Conservation (phyloP, 805 yeast species). For the Teunomyces tritomae region DNA sequence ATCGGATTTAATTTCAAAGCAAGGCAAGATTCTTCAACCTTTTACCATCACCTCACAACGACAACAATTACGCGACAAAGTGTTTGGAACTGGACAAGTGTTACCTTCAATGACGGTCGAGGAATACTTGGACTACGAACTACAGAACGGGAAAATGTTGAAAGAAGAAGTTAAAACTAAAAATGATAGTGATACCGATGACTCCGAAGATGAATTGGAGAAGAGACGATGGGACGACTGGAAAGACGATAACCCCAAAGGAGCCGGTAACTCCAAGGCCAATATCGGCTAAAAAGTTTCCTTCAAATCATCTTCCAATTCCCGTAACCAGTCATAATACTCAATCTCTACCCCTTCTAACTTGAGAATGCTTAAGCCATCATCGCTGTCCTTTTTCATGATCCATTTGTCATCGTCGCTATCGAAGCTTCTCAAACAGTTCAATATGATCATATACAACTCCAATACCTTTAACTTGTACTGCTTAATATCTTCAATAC, state of each 20-base stretch:
- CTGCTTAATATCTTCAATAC: constrained; percentile 25
- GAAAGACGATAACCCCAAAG: constrained; percentile 78
- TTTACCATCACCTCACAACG: constrained; percentile 65
- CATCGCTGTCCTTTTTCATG: constrained; percentile 17
- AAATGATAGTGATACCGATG: constrained; percentile 40
- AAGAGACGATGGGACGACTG: constrained; percentile 93
- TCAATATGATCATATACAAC: constrained; percentile 40
- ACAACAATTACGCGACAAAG: constrained; percentile 59
- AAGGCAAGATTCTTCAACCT: constrained; percentile 81
- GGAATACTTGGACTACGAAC: constrained; percentile 83
- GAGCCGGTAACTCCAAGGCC: constrained; percentile 79
- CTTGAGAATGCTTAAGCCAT: constrained; percentile 18
- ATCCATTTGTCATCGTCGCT: constrained; percentile 39
- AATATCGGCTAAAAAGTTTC: constrained; percentile 31
- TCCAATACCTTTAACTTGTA: constrained; percentile 40
- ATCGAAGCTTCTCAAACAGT: constrained; percentile 34
- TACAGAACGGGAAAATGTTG: constrained; percentile 78
- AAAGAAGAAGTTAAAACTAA: constrained; percentile 41
- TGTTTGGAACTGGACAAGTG: constrained; percentile 87
- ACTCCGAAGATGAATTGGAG: constrained; percentile 67
- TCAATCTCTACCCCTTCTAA: constrained; percentile 31
- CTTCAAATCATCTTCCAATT: constrained; percentile 25
- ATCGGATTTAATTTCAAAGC: constrained; percentile 51
- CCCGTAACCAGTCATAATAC: constrained; percentile 35
- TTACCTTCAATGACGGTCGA: constrained; percentile 95